phyloP scores from a whole-genome alignment of 2,329 filamentous ascomycete species.

The Fusarium nanum region DNA sequence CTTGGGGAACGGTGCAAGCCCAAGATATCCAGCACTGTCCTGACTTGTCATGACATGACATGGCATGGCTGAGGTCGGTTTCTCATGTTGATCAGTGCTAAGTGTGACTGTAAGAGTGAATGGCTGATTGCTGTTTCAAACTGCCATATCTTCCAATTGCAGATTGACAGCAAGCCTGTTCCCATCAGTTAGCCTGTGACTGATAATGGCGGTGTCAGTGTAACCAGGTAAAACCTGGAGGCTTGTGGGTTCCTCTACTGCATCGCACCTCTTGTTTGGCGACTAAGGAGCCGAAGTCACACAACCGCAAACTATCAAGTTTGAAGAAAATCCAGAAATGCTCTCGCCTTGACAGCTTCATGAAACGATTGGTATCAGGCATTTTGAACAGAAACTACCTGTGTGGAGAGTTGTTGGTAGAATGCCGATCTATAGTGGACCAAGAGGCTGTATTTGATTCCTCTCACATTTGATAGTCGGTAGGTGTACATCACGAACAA shows the following conservation, averaged over 20 bases:
- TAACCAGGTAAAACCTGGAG: constrained; percentile 25
- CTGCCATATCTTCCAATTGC: constrained; percentile 15
- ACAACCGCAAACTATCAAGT: constrained; percentile 12
- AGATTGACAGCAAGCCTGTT: constrained; percentile 31
- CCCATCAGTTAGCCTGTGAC: constrained; percentile 32
- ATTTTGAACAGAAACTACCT: constrained; percentile 5
- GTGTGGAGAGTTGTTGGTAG: constrained; percentile 5
- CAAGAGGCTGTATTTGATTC: constrained; percentile 2
- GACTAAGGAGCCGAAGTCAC: constrained; percentile 29
- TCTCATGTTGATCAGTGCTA: constrained; percentile 22
- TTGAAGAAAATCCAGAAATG: constrained; percentile 3
- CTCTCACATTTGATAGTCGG: background rate
- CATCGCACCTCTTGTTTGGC: constrained; percentile 22
- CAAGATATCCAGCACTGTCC: constrained; percentile 30
- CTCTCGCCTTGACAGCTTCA: constrained; percentile 11
- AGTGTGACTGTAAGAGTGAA: constrained; percentile 10
- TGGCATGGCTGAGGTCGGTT: background rate
- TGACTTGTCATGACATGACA: constrained; percentile 3
- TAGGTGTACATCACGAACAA: constrained; percentile 27
- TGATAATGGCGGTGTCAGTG: constrained; percentile 40
- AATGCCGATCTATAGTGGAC: constrained; percentile 25
- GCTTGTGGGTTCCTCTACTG: constrained; percentile 25
- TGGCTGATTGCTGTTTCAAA: constrained; percentile 12
- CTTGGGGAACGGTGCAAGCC: constrained; percentile 47
- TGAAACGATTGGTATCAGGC: constrained; percentile 25